Evolutionary conservation across 192 early-diverging fungal species (phyloP), one percentile per base, ranked within the genome.

Genomic region (Spizellomyces sp.): DNA sequence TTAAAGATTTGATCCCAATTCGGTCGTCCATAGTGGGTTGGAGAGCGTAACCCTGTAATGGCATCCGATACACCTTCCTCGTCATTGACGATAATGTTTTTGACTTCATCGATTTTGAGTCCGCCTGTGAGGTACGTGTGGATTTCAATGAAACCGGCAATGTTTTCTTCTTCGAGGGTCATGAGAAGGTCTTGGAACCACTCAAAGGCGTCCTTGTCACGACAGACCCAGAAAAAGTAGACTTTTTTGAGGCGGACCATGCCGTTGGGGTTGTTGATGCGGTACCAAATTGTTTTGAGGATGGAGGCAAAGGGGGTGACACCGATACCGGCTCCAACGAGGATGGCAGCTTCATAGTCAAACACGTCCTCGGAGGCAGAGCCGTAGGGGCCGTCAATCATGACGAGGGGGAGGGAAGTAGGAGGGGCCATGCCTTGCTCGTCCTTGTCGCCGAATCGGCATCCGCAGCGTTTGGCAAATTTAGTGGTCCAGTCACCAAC

Each of bases 221-320:
- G 84, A 76, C 90, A 91, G 46, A 90, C 82, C 93, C 93, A 95
- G 78, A 93, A 81, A 70, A 95, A 95, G 75, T 94, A 94, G 10
- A 92, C 92, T 75, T 95, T 95, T 70, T 86, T 87, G 47, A 95
- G 79, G 5, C 83, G 79, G 70, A 82, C 56, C 48, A 82, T 55
- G 50, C 65, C 62, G 70, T 75, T 69, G 10, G 81, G 79, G 69
- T 87, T 81, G 77, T 81, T 87, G 70, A 88, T 57, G 46, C 90
- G 81, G 69, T 89, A 90, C 89, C 89, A 91, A 79, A 93, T 87
- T 54, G 88, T 88, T 69, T 93, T 93, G 69, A 93, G 80, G 75
- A 93, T 90, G 45, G 88, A 89, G 4, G 91, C 92, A 71, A 93
- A 93, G 10, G 92, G 92, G 27, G 92, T 93, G 62, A 93, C 91